Percentiles rank a stretch among this genome's conserved stretches.
Evolutionary conservation across 164 flowering plant genomes (phyloP).

Genomic region (Tinospora cordifolia): DNA sequence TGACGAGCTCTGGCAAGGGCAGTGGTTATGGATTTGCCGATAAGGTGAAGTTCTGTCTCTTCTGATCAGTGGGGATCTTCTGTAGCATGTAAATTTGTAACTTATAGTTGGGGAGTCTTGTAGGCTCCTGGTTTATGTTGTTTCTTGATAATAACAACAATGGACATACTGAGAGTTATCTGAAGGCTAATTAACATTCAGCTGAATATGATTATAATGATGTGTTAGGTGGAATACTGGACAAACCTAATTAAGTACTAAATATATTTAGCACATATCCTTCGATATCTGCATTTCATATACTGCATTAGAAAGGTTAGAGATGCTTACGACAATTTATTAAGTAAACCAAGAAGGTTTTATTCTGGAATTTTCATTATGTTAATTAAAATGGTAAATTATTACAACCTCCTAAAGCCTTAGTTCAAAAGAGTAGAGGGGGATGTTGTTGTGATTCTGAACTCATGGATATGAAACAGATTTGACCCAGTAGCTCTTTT

Average conservation of each 20-base stretch:
- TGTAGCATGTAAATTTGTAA: neutral
- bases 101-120: neutral
- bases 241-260: neutral
- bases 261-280: no score
- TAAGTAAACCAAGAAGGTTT: no score
- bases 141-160: neutral
- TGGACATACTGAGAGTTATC: neutral
- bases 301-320: no score
- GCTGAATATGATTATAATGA: neutral
- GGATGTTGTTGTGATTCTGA: neutral
- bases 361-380: neutral
- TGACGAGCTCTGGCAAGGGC: slow-evolving; percentile 55
- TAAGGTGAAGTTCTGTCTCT: slow-evolving; percentile 51
- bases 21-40: slow-evolving; percentile 97
- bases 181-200: neutral
- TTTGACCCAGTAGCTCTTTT: neutral
- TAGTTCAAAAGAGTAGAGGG: neutral
- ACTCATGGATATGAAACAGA: neutral
- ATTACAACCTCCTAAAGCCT: neutral
- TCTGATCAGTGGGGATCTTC: neutral
- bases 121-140: neutral
- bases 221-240: neutral
- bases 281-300: no score
- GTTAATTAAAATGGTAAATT: neutral
- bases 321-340: no score